Conservation (phyloP, 257 asterid genomes). For the Plectranthus barbatus region DNA sequence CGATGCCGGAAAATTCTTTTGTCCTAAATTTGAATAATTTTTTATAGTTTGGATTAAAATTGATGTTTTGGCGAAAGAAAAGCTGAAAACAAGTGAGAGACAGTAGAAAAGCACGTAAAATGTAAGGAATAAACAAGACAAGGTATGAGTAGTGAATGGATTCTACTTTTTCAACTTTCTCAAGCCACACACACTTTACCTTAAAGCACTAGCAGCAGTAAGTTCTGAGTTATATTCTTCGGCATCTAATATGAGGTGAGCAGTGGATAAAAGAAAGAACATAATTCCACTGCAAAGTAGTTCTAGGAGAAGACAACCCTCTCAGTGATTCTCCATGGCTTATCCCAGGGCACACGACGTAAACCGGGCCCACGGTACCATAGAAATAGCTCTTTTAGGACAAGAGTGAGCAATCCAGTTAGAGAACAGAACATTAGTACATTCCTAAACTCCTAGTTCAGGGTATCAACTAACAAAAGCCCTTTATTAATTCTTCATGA, state of each 20-base stretch:
- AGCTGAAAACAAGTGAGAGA: neutral
- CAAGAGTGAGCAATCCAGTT: neutral
- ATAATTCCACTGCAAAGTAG: slow-evolving; percentile 11
- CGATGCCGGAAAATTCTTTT: too few relatives aligned
- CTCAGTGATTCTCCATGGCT: slow-evolving; percentile 9
- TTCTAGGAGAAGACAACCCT: slow-evolving; percentile 3
- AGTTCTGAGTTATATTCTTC: neutral
- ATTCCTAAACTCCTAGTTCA: neutral
- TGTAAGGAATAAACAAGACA: neutral
- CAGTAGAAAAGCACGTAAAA: too few relatives aligned
- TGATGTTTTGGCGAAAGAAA: too few relatives aligned
- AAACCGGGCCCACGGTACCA: slow-evolving; percentile 5
- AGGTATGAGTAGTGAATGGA: slow-evolving; percentile 9
- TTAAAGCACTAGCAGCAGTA: neutral
- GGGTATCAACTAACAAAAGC: too few relatives aligned
- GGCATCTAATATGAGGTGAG: neutral
- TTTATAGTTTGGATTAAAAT: too few relatives aligned
- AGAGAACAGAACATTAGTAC: neutral
- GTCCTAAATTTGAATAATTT: too few relatives aligned
- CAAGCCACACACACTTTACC: slow-evolving; percentile 5
- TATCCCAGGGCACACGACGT: slow-evolving; percentile 7
- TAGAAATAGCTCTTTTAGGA: neutral
- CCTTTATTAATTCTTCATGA: neutral
- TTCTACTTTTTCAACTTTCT: slow-evolving; percentile 10
- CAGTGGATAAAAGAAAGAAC: slow-evolving; percentile 9